Base-by-base conservation (phyloP, 441 rosid genomes). In the Cnidoscolus chayamansa region DNA sequence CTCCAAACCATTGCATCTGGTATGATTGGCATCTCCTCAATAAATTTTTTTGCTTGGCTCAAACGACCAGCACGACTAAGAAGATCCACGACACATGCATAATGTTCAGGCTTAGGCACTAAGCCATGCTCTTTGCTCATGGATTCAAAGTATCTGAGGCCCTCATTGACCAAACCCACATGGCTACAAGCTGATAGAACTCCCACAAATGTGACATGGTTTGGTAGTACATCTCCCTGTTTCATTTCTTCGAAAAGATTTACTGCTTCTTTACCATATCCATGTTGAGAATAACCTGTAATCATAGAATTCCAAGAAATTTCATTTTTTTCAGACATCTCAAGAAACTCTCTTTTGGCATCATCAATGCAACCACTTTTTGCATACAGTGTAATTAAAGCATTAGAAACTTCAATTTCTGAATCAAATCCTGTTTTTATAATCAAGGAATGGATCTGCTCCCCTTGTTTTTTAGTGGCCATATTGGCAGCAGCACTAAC, bases 251-350 rank as follows among this genome's bases (percentile, higher is more conserved):
- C 85, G 49, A 94, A 94, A 54, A 90, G 90, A 71, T 80, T 35
- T 9, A 81, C 77, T 8, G 91, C 93, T 19, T 70, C 69, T 56
- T 81, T 86, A 64, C 90, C 97, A 74, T 81, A 78, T 72, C 98
- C 96, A 79, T 91, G 94, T 75, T 89, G 91, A 74, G 94, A 96
- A 62, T 91, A 90, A 48, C 90, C 95, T 62, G 90, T 86, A 53
- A 94, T 87, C 78, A 94, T 86, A n/a, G 95, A 96, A 0, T 97
- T 91, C 98, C 97, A 94, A 16, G 95, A 87, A 77, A 94, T 79
- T 37, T 86, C 84, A 76, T 70, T 94, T 85, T 87, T 94, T 58
- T 81, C 84, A 31, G 87, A 79, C 87, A 91, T 90, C 74, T 74
- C 71, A 68, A 82, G 74, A 47, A 94, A 94, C 82, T 80, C 64